Evolutionary conservation across 2,329 filamentous ascomycete genomes (phyloP), one percentile per base, ranked within the genome.

Genomic region (Pyrenophora tritici-repentis): DNA sequence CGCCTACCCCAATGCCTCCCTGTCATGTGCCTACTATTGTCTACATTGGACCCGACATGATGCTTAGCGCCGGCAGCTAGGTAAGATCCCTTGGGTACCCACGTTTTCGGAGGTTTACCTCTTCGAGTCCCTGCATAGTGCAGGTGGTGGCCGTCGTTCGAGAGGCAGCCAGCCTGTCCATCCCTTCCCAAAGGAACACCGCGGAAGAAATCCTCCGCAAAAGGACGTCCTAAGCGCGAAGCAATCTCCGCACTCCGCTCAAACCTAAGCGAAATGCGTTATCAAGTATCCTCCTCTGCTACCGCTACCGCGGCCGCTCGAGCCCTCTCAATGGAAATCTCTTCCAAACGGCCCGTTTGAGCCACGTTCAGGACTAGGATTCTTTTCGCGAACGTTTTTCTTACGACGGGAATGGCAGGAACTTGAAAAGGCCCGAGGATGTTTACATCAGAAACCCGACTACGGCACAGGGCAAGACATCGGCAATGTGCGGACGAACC

Each of bases 281-380:
- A 3, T 5, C 3, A 20, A 20, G 18, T 20, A 3, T 20, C 24
- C 24, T 26, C 9, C 9, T 13, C 22, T 42, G n/a, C 31, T 36
- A 26, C 14, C 18, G 24, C 22, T 24, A 26, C 32, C 37, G 32
- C 29, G 3, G 18, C 18, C 18, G 22, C 22, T 24, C 22, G 22
- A 24, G 6, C 47, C 24, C 13, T 8, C 18, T 20, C 18, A 20
- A 31, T 32, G 24, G 14, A 42, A 26, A 33, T 51, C 26, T 41
- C 39, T 20, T 20, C 9, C 4, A 47, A 18, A 47, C 43, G 48
- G 42, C 31, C 48, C 48, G 42, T 51, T 31, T 12, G 1, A 20
- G 18, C 37, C 13, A 42, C 17, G 10, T 36, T 20, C 29, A 41
- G 18, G 18, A 24, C 37, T 37, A 37, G 42, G 18, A 6, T 31